These are phyloP conservation scores for Ophiocytium majus DNA, from an alignment of 352 stramenopile genomes.

Conservation along the genomic window DNA sequence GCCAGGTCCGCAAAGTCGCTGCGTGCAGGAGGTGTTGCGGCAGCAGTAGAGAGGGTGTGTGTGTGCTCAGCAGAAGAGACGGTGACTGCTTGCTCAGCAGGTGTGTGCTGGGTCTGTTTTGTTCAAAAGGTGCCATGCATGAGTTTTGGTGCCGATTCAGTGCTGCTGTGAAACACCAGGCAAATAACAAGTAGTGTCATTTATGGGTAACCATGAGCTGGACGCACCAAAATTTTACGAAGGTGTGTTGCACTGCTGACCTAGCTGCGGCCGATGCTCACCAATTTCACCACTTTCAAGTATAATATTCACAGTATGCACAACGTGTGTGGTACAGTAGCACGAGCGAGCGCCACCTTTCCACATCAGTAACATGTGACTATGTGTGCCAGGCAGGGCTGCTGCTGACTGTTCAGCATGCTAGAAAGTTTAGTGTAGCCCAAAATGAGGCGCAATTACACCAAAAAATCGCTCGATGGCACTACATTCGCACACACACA, in stretches of 20 bases:
- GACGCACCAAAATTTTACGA: too few relatives aligned
- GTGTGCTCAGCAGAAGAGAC: background rate
- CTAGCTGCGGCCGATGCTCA: too few relatives aligned
- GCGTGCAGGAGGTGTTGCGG: background rate
- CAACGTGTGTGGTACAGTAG: too few relatives aligned
- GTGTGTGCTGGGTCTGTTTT: background rate
- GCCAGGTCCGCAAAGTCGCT: constrained; percentile 23
- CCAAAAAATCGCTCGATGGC: too few relatives aligned
- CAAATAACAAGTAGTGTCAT: too few relatives aligned
- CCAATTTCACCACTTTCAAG: too few relatives aligned
- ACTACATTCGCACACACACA: background rate
- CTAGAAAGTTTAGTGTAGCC: background rate
- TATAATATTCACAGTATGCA: too few relatives aligned
- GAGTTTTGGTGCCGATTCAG: too few relatives aligned
- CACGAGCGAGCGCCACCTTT: background rate
- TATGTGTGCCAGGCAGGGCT: background rate
- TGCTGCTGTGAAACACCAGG: background rate
- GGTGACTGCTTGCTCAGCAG: background rate
- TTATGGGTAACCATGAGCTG: background rate
- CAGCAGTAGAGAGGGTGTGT: background rate
- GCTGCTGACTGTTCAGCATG: background rate
- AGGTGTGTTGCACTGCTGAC: too few relatives aligned
- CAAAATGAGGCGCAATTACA: too few relatives aligned
- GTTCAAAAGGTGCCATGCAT: too few relatives aligned
- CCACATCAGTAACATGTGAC: background rate